These are phyloP conservation scores for Umbelopsis sp. DNA, from an alignment of 192 early-diverging fungal species.

Conservation along the genomic window DNA sequence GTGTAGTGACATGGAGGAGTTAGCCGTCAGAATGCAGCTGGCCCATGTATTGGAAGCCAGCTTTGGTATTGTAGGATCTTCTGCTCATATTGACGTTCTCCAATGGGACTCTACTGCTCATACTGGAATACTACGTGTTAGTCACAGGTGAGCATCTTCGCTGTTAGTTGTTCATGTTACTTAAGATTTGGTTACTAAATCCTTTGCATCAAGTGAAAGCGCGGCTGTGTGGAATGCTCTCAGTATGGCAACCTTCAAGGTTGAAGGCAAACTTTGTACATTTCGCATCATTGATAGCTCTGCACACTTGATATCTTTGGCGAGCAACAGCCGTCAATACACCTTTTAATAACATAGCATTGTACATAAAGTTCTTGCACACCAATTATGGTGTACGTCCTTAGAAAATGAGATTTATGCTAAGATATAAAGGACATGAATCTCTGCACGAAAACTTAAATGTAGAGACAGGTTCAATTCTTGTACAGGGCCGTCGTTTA, in stretches of 20 bases:
- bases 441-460: too few species aligned
- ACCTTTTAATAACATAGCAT: not conserved
- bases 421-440: too few species aligned
- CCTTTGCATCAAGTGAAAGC: conserved; percentile 30
- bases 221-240: conserved; percentile 31
- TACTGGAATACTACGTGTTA: conserved; percentile 34
- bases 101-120: conserved; percentile 36
- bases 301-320: conserved; percentile 30
- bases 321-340: conserved; percentile 19
- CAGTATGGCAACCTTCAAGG: conserved; percentile 21
- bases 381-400: too few species aligned
- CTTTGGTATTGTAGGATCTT: conserved; percentile 33
- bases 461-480: not conserved
- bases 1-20: conserved; percentile 20
- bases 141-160: conserved; percentile 24
- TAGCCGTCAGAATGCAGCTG: conserved; percentile 36
- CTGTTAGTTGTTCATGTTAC: too few species aligned
- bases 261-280: conserved; percentile 26
- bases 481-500: conserved; percentile 7
- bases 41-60: conserved; percentile 26
- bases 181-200: not conserved
- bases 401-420: too few species aligned
- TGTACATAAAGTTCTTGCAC: too few species aligned
- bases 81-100: conserved; percentile 29
- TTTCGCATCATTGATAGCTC: conserved; percentile 31